Evolutionary conservation across 768 basidiomycete genomes (phyloP), one percentile per base, ranked within the genome.

Genomic region (Mycena polygramma): DNA sequence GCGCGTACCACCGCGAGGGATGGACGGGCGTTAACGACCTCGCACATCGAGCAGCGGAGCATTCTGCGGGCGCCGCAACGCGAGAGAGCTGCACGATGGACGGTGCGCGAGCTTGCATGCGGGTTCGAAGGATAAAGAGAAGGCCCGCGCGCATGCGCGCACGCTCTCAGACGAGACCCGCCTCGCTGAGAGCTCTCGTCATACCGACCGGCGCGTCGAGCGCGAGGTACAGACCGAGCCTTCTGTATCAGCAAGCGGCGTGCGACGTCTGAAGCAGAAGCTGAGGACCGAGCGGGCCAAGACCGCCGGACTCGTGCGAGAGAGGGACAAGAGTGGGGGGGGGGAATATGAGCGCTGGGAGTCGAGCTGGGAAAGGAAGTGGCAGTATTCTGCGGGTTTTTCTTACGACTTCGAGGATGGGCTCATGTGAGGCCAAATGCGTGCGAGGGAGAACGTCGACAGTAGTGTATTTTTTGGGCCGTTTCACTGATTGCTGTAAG

Each of bases 11-110:
- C 30, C 30, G 37, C 55, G 41, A 10, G 2, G 22, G 58, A 61
- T 55, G 24, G 20, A 13, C 63, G 64, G 13, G 60, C 59, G 30
- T 10, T 51, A 13, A 66, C 69, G 15, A 24, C 46, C 26, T 52
- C 53, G 19, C 39, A 59, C 41, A 9, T 49, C 2, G 64, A 70
- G 60, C 69, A 59, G 30, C n/a, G 36, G 46, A 70, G 69, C 41
- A 70, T 70, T 46, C 46, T 70, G 14, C 66, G 64, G 69, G 64
- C 59, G 46, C 69, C 69, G 8, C 14, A 53, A 62, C 8, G 6
- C 62, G 37, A 55, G 45, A 8, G 36, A 61, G 15, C 7, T 14
- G 6, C 20, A 17, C 7, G 54, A 30, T 30, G 30, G 30, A 2
- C 30, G 30, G 30, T 6, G 55, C 8, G 1, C 35, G 4, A 7